phyloP scores from a whole-genome alignment of 495 filamentous ascomycete species.

The Articulospora tetracladia region DNA sequence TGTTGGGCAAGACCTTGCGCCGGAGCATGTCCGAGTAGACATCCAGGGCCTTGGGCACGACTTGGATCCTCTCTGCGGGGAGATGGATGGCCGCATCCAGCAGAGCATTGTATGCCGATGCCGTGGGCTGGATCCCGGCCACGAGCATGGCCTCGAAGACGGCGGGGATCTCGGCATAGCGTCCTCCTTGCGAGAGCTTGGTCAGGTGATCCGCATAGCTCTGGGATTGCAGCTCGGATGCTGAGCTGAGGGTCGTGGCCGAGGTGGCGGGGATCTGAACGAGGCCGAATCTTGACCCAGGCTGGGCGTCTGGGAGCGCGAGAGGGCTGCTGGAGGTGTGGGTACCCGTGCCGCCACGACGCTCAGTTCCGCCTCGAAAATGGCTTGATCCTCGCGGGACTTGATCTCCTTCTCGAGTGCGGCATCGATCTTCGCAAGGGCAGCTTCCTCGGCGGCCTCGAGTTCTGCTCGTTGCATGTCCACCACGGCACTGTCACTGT shows the following conservation, averaged over 20 bases:
- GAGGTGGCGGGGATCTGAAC: constrained; percentile 37
- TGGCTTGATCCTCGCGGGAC: constrained; percentile 25
- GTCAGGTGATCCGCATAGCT: constrained; percentile 71
- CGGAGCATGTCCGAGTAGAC: constrained; percentile 96
- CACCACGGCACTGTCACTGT: constrained; percentile 46
- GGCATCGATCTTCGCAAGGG: constrained; percentile 55
- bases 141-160: constrained; percentile 83
- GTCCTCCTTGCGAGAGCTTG: constrained; percentile 59
- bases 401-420: constrained; percentile 59
- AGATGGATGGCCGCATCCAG: constrained; percentile 77
- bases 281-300: constrained; percentile 23
- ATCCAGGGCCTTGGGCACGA: constrained; percentile 85
- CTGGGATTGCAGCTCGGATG: constrained; percentile 56
- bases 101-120: constrained; percentile 85
- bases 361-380: constrained; percentile 24
- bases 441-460: constrained; percentile 43
- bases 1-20: constrained; percentile 75
- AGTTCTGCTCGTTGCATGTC: constrained; percentile 58
- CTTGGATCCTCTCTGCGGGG: constrained; percentile 65
- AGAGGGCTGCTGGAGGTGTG: constrained; percentile 22
- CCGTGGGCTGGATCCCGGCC: constrained; percentile 71
- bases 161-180: constrained; percentile 81
- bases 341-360: constrained; percentile 24
- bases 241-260: constrained; percentile 34
- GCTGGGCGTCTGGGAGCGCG: constrained; percentile 16